phyloP scores from a whole-genome alignment of 495 filamentous ascomycete species.

The Parathielavia appendiculata region DNA sequence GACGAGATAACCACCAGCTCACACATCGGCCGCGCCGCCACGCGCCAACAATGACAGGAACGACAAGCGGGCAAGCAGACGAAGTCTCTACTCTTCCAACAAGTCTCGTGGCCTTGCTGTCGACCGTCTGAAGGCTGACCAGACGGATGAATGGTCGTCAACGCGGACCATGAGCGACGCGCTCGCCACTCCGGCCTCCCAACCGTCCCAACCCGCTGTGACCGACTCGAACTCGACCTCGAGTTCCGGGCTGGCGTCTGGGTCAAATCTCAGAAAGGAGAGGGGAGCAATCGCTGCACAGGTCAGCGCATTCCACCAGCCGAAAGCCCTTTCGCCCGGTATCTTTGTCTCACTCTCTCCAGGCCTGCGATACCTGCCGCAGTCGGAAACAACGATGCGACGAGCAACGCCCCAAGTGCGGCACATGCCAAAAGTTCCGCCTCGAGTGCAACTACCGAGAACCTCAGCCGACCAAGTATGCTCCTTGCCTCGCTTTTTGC shows the following conservation, averaged over 20 bases:
- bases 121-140: not conserved
- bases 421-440: conserved; percentile 45
- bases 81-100: not conserved
- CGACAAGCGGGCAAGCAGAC: not conserved
- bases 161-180: conserved; percentile 20
- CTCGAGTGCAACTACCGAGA: conserved; percentile 57
- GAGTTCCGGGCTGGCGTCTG: not conserved
- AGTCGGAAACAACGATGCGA: conserved; percentile 87
- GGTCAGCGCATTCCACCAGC: conserved; percentile 25
- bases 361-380: conserved; percentile 79
- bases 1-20: conserved; percentile 3
- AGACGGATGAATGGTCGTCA: not conserved
- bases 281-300: conserved; percentile 47
- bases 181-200: conserved; percentile 15
- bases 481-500: conserved; percentile 16
- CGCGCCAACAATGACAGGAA: conserved; percentile 1
- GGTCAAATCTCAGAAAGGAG: conserved; percentile 35
- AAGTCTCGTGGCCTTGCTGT: not conserved
- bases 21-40: not conserved
- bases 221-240: not conserved
- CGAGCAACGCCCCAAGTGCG: conserved; percentile 77
- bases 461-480: conserved; percentile 59
- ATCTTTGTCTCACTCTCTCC: not conserved
- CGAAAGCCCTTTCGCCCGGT: no score
- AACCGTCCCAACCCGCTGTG: not conserved